Percentiles rank a stretch among this genome's conserved stretches.
phyloP scores from a whole-genome alignment of 2,329 filamentous ascomycete genomes.

The Magnaporthiopsis rhizophila region DNA sequence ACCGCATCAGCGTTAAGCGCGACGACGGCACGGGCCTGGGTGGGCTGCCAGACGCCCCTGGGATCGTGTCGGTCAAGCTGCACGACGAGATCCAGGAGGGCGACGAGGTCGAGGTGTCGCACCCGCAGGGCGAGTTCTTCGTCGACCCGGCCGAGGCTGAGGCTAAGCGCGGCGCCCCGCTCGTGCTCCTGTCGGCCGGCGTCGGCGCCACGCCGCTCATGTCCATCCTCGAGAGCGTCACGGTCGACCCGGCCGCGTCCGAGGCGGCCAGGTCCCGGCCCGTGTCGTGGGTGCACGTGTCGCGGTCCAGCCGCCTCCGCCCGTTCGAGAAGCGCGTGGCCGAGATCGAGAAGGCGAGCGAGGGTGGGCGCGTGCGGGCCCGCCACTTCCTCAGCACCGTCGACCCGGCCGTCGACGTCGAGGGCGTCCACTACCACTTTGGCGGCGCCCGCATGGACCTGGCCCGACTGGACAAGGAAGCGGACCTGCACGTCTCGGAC shows the following conservation, averaged over 20 bases:
- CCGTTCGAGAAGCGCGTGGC: constrained; percentile 48
- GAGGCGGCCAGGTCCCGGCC: constrained; percentile 28
- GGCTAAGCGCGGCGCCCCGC: constrained; percentile 35
- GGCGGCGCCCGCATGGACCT: constrained; percentile 48
- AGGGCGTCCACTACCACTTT: constrained; percentile 51
- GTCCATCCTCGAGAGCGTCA: constrained; percentile 53
- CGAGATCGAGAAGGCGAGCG: constrained; percentile 30
- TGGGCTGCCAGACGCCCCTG: constrained; percentile 25
- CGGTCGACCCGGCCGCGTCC: constrained; percentile 14
- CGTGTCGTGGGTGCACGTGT: constrained; percentile 57
- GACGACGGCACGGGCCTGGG: constrained; percentile 33
- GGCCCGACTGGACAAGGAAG: constrained; percentile 40
- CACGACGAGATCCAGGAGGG: constrained; percentile 40
- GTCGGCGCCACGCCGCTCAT: constrained; percentile 61
- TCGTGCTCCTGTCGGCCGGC: constrained; percentile 60
- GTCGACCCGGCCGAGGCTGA: constrained; percentile 36
- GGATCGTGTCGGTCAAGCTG: constrained; percentile 45
- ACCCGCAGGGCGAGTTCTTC: constrained; percentile 55
- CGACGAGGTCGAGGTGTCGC: constrained; percentile 45
- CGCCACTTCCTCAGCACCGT: constrained; percentile 52
- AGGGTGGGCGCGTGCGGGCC: constrained; percentile 32
- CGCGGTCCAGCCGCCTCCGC: constrained; percentile 38
- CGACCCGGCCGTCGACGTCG: constrained; percentile 21
- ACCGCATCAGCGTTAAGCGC: constrained; percentile 68
- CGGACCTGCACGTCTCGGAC: constrained; percentile 48